Evolutionary conservation across 2,329 filamentous ascomycete species (phyloP).

Genomic region (Teratosphaeria nubilosa): DNA sequence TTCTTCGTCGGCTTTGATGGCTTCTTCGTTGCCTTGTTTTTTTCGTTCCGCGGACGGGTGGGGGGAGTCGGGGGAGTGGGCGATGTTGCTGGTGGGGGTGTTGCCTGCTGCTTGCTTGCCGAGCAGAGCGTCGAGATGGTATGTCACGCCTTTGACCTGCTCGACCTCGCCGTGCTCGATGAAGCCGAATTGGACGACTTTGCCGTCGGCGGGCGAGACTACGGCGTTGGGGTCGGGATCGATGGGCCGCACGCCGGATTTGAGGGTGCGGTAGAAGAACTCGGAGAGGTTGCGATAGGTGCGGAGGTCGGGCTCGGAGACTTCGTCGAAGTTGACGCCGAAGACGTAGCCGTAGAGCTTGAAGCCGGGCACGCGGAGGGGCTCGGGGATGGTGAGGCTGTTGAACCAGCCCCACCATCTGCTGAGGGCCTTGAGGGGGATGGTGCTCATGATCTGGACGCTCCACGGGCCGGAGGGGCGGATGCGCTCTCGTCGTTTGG

Average conservation of each 20-base stretch:
- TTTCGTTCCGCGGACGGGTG: conserved; percentile 21
- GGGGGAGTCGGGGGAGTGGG: conserved; percentile 29
- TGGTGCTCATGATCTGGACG: conserved; percentile 84
- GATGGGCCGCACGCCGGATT: conserved; percentile 75
- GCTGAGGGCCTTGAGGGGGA: conserved; percentile 83
- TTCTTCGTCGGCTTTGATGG: conserved; percentile 74
- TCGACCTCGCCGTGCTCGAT: conserved; percentile 93
- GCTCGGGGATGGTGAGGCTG: conserved; percentile 78
- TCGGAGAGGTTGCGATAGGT: conserved; percentile 85
- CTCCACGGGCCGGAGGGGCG: conserved; percentile 83
- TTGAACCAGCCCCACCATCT: conserved; percentile 87
- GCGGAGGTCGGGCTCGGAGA: conserved; percentile 79
- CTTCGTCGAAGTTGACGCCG: conserved; percentile 81
- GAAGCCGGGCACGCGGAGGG: conserved; percentile 78
- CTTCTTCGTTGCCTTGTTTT: conserved; percentile 44
- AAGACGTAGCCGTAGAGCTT: conserved; percentile 85
- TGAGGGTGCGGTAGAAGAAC: conserved; percentile 94
- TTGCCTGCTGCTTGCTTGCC: conserved; percentile 45
- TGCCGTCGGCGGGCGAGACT: conserved; percentile 81
- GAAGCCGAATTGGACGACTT: conserved; percentile 80
- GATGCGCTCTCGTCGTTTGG: conserved; percentile 51
- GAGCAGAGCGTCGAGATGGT: conserved; percentile 84
- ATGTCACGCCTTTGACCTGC: conserved; percentile 98
- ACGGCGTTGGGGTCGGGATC: conserved; percentile 72
- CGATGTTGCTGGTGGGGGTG: not conserved